Base-by-base conservation (phyloP, 1,284 basidiomycete species). In the Rhodofomes roseus region DNA sequence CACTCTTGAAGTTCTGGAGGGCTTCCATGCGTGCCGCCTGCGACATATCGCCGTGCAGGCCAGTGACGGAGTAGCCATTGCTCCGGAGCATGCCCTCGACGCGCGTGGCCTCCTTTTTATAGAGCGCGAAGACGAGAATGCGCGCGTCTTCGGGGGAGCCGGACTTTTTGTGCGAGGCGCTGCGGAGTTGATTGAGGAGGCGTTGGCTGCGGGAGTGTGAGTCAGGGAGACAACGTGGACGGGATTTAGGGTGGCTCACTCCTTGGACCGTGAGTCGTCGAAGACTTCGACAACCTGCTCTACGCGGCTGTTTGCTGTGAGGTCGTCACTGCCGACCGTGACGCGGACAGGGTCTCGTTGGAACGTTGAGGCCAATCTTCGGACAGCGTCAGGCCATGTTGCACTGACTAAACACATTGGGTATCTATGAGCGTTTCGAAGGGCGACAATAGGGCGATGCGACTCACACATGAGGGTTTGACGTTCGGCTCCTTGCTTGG, bases 341-440 rank as follows among this genome's bases (percentile, higher is more conserved):
- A 99, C 91, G 48, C 94, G 84, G 20, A 98, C 83, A 4, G 96
- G 95, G 62, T 92, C 78, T 57, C 83, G 82, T 75, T 93, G 90
- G 77, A 99, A 99, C 6, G 94, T 88, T 67, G 87, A 84, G 0
- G 97, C 97, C n/a, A 99, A 81, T 61, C 91, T 82, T 60, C 96
- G 85, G n/a, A 99, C 96, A 2, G 92, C 89, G 64, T 96, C 94
- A 0, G 96, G 96, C 96, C 96, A 99, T 2, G 96, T 99, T 6
- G 96, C 96, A 60, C 95, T 97, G 78, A 98, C 92, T 94, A 66
- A 8, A 51, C 16, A 23, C 25, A 14, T n/a, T n/a, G n/a, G n/a
- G n/a, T 4, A 25, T 9, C 18, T 9, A 60, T 58, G 48, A 65
- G 62, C 39, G 22, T 22, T 37, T 12, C 6, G 2, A 18, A 41